Conservation (phyloP, 495 filamentous ascomycete species). For the Pyrenopolyporus hunteri region DNA sequence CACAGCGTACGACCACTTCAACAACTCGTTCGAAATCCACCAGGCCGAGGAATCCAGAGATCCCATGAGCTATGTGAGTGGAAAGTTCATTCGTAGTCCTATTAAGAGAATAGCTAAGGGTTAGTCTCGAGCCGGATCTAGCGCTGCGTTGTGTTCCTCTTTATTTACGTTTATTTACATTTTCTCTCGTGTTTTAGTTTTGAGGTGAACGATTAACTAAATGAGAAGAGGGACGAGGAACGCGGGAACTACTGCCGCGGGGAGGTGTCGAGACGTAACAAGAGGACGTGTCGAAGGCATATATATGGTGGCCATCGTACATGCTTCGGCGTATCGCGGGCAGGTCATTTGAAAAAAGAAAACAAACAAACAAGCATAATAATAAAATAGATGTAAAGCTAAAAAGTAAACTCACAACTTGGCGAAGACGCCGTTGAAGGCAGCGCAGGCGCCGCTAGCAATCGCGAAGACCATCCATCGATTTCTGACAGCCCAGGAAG, state of each 20-base stretch:
- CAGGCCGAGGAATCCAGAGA: constrained; percentile 68
- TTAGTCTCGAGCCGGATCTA: neutral
- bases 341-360: neutral
- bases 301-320: too few species aligned
- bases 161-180: neutral
- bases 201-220: too few species aligned
- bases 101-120: neutral
- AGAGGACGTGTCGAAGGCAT: too few species aligned
- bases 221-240: too few species aligned
- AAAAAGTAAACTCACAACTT: constrained; percentile 70
- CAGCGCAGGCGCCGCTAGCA: constrained; percentile 86
- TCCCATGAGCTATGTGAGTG: constrained; percentile 64
- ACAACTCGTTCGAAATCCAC: constrained; percentile 58
- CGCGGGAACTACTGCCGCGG: too few species aligned
- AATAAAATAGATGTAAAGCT: neutral
- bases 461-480: constrained; percentile 84
- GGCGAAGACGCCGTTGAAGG: constrained; percentile 94
- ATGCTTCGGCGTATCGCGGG: too few species aligned
- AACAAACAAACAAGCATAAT: neutral
- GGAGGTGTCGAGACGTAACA: too few species aligned
- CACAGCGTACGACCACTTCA: constrained; percentile 70
- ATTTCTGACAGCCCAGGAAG: constrained; percentile 46
- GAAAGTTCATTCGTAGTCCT: constrained; percentile 90
- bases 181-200: neutral
- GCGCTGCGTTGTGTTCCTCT: neutral